Base-by-base conservation (phyloP, 306 rosid genomes). In the Castanopsis chinensis region DNA sequence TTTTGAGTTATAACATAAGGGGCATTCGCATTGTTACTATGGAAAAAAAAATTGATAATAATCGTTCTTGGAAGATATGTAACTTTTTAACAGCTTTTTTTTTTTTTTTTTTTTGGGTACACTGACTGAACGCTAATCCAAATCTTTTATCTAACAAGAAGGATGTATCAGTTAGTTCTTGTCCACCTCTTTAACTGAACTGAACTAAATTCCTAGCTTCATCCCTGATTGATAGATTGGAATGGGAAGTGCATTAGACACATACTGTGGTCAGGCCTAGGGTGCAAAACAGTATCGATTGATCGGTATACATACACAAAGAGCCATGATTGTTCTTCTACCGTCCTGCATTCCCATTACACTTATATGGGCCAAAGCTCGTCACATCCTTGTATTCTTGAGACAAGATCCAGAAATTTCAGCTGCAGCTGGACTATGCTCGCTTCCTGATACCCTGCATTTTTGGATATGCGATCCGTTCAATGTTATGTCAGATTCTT, bases 201-300 rank as follows among this genome's bases (percentile, higher is more conserved):
- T 41, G 45, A 41, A 7, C 45, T 41, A 41, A 41, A 8, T 41
- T 41, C 45, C 11, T 41, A 41, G 45, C 45, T 41, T 41, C 45
- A 41, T 71, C 49, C 8, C 7, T 5, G 45, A 19, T 72, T 28
- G 19, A 77, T 32, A 86, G 87, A 61, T 76, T 53, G 89, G 89
- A 78, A 80, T 86, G 89, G 83, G 76, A n/a, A 86, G 85, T 23
- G 87, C 87, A 73, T 78, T 86, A 55, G 87, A 87, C 33, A 87
- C 90, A 2, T 81, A 84, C 17, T 87, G 88, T 32, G 90, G 90
- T 8, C 88, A 84, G 69, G 76, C 88, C 25, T 84, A 87, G 35
- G 86, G 90, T 30, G 88, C 82, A 53, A 81, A 84, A 69, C 82
- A 84, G 35, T 84, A 81, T 54, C 78, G 63, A 70, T 78, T 81